Evolutionary conservation across 192 early-diverging fungal genomes (phyloP), one percentile per base, ranked within the genome.

Genomic region (Entomortierella parvispora): DNA sequence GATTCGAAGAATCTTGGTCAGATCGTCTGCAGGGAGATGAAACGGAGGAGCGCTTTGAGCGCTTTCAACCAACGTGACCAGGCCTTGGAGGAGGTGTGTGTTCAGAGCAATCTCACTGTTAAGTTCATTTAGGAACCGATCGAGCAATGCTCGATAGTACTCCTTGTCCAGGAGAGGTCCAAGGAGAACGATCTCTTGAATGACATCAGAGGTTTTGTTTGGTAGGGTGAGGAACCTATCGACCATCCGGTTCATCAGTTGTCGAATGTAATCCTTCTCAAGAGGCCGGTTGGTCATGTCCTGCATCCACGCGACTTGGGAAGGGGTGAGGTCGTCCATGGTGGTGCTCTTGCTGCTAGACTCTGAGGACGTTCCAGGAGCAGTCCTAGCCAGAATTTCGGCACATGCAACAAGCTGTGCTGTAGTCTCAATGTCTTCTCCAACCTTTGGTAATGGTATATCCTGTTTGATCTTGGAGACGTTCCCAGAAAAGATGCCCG

Each of bases 21-120:
- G 32, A 23, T 62, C 61, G 7, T 62, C 61, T 8, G 61, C 17
- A n/a, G n/a, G n/a, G n/a, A n/a, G n/a, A n/a, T n/a, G n/a, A n/a
- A n/a, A n/a, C n/a, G n/a, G n/a, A n/a, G n/a, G n/a, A n/a, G n/a
- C n/a, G n/a, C n/a, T n/a, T n/a, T n/a, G 18, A 6, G 59, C 20
- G 0, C 8, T 9, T 7, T 49, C 20, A 23, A 49, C 20, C 0
- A 49, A 0, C 12, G 20, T n/a, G 7, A 49, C 48, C 2, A 49
- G 1, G 7, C 48, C 48, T 22, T 49, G 48, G 20, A 49, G 48
- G 6, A 49, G 48, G 25, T 49, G 20, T n/a, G 25, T 23, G 14
- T 49, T 22, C 6, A 49, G 48, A 22, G 25, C 1, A 0, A 23
- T 2, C 1, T n/a, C 20, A 8, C 25, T n/a, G 2, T 49, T 23